phyloP scores from a whole-genome alignment of 495 filamentous ascomycete genomes.

The Daldinia grandis region DNA sequence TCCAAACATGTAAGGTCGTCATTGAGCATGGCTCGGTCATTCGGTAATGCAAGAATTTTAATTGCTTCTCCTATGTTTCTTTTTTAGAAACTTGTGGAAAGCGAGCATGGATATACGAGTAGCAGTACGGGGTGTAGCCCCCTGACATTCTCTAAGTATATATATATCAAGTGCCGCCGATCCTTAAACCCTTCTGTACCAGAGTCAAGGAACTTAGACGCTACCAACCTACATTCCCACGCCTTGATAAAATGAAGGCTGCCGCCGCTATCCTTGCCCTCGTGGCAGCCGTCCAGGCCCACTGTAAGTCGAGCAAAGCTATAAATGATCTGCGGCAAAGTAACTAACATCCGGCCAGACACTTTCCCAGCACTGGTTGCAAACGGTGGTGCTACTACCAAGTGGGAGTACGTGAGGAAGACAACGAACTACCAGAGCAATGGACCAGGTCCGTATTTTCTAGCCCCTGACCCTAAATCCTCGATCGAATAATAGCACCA shows the following conservation, averaged over 20 bases:
- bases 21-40: slow-evolving; percentile 18
- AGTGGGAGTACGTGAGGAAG: slow-evolving; percentile 52
- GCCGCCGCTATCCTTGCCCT: slow-evolving; percentile 36
- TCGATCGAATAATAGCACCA: background rate
- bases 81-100: slow-evolving; percentile 18
- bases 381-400: slow-evolving; percentile 33
- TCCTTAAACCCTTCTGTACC: background rate
- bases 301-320: slow-evolving; percentile 31
- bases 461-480: background rate
- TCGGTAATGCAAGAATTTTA: slow-evolving; percentile 14
- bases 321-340: background rate
- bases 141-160: background rate
- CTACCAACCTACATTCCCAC: background rate
- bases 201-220: background rate
- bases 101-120: slow-evolving; percentile 8
- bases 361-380: slow-evolving; percentile 46
- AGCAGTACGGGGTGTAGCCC: background rate
- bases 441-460: slow-evolving; percentile 42
- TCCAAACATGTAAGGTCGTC: slow-evolving; percentile 33
- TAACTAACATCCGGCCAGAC: slow-evolving; percentile 34
- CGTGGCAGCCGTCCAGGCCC: slow-evolving; percentile 39
- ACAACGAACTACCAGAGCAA: slow-evolving; percentile 53
- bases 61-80: slow-evolving; percentile 5
- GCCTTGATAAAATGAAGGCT: slow-evolving; percentile 37
- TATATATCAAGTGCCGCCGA: slow-evolving; percentile 4